Evolutionary conservation across 2,329 filamentous ascomycete species (phyloP), one percentile per base, ranked within the genome.

Genomic region (Talaromyces amestolkiae): DNA sequence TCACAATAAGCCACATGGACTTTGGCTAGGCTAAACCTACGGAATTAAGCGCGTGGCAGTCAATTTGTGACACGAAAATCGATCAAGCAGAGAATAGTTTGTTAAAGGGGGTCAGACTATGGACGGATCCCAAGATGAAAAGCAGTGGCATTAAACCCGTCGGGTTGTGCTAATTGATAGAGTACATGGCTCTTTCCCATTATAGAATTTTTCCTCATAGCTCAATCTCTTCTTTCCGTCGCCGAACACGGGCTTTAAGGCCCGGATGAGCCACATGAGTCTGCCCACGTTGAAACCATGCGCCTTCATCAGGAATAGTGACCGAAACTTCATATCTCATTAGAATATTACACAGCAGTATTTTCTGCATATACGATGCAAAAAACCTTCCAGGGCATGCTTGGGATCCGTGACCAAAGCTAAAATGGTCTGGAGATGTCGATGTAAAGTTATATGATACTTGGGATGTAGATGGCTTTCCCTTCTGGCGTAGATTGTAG

Each of bases 321-420:
- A 66, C 24, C 41, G 33, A 47, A 24, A 56, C 35, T 68, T 75
- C 74, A 64, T 76, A 76, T n/a, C 72, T 70, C 19, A 73, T 61
- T 15, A 75, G 37, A 45, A 75, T 66, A 64, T 74, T 71, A 33
- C 66, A 69, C n/a, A 76, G 59, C 6, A 71, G 41, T 39, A 74
- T 67, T 66, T 75, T 76, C n/a, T 71, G 63, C 68, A 70, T 65
- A 53, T 69, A 64, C 3, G 68, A 65, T 0, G 72, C 74, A 51
- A 73, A 75, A 63, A 73, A 75, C 24, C 74, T 66, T 19, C 74
- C 74, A 5, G 74, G 73, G 63, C 74, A 76, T 41, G 74, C 71
- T 70, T 87, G 85, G 66, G 82, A 77, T 7, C 86, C 86, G 66
- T 86, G 84, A 0, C 86, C 85, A 73, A 88, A 88, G 0, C 83